These are phyloP conservation scores for Vitis rupestris DNA, from an alignment of 164 flowering plant genomes.

Conservation along the genomic window DNA sequence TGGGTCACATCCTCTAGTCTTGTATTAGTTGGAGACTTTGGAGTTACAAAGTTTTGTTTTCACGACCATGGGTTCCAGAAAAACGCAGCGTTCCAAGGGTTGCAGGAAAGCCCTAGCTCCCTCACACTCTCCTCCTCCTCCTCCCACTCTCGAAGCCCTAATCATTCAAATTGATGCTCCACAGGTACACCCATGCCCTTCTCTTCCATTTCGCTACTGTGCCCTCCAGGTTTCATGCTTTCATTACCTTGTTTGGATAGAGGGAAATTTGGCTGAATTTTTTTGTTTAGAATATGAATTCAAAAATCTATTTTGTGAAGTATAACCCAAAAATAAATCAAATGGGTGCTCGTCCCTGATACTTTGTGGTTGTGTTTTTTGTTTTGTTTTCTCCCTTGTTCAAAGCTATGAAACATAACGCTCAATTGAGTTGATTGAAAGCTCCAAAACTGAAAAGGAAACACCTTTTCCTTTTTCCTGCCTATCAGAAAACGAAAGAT, in stretches of 20 bases:
- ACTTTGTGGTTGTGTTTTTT: too few relatives aligned
- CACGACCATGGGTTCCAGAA: not conserved
- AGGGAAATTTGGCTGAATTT: not conserved
- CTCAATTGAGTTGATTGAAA: too few relatives aligned
- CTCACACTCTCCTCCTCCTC: not conserved
- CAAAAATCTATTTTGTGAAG: too few relatives aligned
- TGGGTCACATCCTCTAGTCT: not conserved
- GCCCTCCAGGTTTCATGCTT: not conserved
- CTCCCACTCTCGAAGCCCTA: conserved; percentile 4
- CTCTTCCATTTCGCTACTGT: not conserved
- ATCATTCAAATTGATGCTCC: conserved; percentile 4
- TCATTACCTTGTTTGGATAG: not conserved
- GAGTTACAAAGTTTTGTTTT: not conserved
- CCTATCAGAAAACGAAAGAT: too few relatives aligned
- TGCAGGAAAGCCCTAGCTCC: not conserved
- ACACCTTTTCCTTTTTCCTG: too few relatives aligned
- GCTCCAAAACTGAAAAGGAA: too few relatives aligned
- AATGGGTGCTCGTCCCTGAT: too few relatives aligned
- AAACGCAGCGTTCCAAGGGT: not conserved
- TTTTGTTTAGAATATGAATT: too few relatives aligned
- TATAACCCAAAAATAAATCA: too few relatives aligned
- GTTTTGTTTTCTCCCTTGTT: too few relatives aligned
- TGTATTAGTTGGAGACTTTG: not conserved
- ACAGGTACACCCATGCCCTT: conserved; percentile 2
- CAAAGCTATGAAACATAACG: too few relatives aligned